Evolutionary conservation across 1,139 yeast genomes (phyloP).

Genomic region (Kodamaea anthophila): DNA sequence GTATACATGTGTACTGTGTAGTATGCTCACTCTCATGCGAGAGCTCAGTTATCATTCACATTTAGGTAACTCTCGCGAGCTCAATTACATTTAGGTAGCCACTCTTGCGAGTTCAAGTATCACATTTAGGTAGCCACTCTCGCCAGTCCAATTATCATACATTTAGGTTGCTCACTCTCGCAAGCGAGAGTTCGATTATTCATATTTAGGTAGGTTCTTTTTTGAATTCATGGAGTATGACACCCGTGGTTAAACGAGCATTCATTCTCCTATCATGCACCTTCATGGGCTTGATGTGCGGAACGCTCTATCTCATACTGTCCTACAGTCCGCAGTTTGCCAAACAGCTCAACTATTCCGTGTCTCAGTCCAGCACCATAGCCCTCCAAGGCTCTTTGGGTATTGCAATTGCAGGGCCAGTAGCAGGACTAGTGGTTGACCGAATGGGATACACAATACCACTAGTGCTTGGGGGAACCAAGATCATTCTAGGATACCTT

Average conservation of each 20-base stretch:
- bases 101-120: no score
- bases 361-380: constrained; percentile 49
- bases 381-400: constrained; percentile 59
- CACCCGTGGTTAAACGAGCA: constrained; percentile 26
- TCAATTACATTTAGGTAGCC: no score
- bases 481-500: constrained; percentile 39
- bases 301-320: constrained; percentile 54
- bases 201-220: neutral
- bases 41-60: no score
- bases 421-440: constrained; percentile 59
- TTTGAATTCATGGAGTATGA: constrained; percentile 12
- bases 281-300: constrained; percentile 49
- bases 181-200: no score
- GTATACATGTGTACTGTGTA: no score
- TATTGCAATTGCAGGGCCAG: constrained; percentile 49
- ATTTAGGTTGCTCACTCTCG: no score
- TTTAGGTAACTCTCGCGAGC: no score
- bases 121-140: no score
- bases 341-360: constrained; percentile 41
- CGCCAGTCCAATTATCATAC: no score
- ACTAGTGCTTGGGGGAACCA: constrained; percentile 37
- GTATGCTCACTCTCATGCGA: no score
- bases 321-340: constrained; percentile 66
- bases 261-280: constrained; percentile 42
- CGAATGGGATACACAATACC: constrained; percentile 43